Percentiles rank a stretch among this genome's conserved stretches.
Conservation (phyloP, 2,329 filamentous ascomycete species). For the Diaporthe caulivora region DNA sequence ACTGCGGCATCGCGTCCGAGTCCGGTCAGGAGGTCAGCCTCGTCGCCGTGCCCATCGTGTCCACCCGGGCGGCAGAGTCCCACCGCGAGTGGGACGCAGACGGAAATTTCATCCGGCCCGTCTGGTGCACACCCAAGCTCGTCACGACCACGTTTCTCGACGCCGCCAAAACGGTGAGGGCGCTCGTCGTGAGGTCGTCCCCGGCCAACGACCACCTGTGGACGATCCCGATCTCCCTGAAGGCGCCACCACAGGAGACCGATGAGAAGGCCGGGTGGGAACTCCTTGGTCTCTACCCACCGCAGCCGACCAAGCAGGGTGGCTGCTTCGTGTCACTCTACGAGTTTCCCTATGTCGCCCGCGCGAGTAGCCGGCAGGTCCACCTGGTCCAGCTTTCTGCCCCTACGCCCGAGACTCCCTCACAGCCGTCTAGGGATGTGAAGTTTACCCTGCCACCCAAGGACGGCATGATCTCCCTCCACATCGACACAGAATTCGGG, state of each 20-base stretch:
- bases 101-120: conserved; percentile 12
- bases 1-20: conserved; percentile 1
- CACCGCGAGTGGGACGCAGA: conserved; percentile 17
- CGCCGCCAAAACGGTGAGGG: neutral
- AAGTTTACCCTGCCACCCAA: conserved; percentile 9
- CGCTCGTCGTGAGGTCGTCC: conserved; percentile 11
- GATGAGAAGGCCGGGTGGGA: neutral
- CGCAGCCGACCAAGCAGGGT: conserved; percentile 9
- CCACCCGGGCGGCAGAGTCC: conserved; percentile 7
- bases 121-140: conserved; percentile 12
- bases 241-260: neutral
- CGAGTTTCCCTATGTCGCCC: conserved; percentile 21
- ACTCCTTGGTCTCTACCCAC: neutral
- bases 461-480: conserved; percentile 5
- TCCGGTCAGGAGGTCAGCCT: neutral
- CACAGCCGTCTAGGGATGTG: neutral
- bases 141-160: conserved; percentile 11
- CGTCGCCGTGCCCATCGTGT: conserved; percentile 7
- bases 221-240: conserved; percentile 1
- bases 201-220: conserved; percentile 12
- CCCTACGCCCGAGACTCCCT: neutral
- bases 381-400: neutral
- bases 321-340: conserved; percentile 21
- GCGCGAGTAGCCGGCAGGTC: conserved; percentile 22
- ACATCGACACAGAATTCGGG: neutral